Percentiles rank a stretch among this genome's conserved stretches.
These are phyloP conservation scores for Colletotrichum noveboracense DNA, from an alignment of 2,329 filamentous ascomycete genomes.

Conservation along the genomic window DNA sequence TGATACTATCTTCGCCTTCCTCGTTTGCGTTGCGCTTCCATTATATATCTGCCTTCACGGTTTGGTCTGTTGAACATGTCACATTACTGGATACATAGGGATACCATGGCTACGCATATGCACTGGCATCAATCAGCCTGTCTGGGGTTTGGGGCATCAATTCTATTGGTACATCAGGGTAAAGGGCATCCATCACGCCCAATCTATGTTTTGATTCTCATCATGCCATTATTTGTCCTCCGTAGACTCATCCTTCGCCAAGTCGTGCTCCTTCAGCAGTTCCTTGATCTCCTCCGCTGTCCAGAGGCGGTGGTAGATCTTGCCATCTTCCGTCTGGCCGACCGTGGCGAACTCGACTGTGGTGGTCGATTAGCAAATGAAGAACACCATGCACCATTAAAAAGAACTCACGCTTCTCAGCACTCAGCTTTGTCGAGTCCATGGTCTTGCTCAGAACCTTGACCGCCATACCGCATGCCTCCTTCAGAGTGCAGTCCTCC, in stretches of 20 bases:
- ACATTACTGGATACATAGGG: neutral
- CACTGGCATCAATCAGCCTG: neutral
- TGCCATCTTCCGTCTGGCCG: slow-evolving; percentile 91
- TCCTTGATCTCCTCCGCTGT: slow-evolving; percentile 94
- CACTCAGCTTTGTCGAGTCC: slow-evolving; percentile 98
- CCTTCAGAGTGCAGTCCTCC: slow-evolving; percentile 94
- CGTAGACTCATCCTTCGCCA: slow-evolving; percentile 83
- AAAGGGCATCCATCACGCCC: slow-evolving; percentile 14
- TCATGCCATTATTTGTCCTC: slow-evolving; percentile 62
- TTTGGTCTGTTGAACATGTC: neutral
- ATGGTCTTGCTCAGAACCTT: slow-evolving; percentile 99
- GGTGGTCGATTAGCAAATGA: slow-evolving; percentile 26
- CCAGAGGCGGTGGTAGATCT: slow-evolving; percentile 99
- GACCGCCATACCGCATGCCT: slow-evolving; percentile 95
- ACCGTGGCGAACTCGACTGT: slow-evolving; percentile 98
- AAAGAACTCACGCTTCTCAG: slow-evolving; percentile 88
- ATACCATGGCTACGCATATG: neutral
- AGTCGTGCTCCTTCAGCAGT: slow-evolving; percentile 91
- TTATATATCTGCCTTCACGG: neutral
- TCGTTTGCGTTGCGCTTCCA: neutral
- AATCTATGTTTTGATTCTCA: slow-evolving; percentile 18
- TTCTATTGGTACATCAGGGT: slow-evolving; percentile 23
- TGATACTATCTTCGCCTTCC: neutral
- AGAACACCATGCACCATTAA: neutral
- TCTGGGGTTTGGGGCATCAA: slow-evolving; percentile 11